Evolutionary conservation across 805 yeast genomes (phyloP).

Genomic region (Kodamaea sagamina): DNA sequence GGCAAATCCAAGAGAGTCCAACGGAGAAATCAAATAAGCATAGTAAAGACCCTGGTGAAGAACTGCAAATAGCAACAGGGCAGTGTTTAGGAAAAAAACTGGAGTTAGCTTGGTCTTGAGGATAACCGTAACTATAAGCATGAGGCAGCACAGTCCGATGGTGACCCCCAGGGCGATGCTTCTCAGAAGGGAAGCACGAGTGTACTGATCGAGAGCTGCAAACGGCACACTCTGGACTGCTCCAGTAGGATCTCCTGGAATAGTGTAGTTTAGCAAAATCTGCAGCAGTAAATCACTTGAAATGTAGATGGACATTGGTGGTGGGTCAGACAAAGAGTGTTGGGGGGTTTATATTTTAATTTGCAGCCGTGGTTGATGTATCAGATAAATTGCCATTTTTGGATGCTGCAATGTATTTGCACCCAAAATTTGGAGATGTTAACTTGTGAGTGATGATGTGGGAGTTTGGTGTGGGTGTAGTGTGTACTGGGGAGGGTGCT

Average conservation of each 20-base stretch:
- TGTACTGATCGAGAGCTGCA: conserved; percentile 11
- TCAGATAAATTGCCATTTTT: conserved; percentile 8
- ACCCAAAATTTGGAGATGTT: background rate
- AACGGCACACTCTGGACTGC: conserved; percentile 6
- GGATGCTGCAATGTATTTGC: conserved; percentile 12
- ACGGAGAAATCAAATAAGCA: conserved; percentile 54
- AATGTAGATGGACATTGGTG: background rate
- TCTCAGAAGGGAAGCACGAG: conserved; percentile 1
- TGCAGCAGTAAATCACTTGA: background rate
- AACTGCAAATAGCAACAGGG: conserved; percentile 55
- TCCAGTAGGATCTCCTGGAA: conserved; percentile 1
- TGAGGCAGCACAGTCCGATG: conserved; percentile 16
- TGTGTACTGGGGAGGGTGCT: background rate
- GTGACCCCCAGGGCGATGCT: conserved; percentile 13
- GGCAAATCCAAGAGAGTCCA: conserved; percentile 49
- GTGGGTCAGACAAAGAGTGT: background rate
- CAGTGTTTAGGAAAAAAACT: conserved; percentile 71
- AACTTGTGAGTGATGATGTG: too few species aligned
- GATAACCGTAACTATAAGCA: conserved; percentile 11
- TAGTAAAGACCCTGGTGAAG: conserved; percentile 64
- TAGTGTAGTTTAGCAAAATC: conserved; percentile 8
- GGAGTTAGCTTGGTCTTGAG: conserved; percentile 56
- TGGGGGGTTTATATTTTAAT: conserved; percentile 2
- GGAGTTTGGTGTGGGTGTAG: background rate
- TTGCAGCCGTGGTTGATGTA: conserved; percentile 6